These are phyloP conservation scores for Beta corolliflora DNA, from an alignment of 179 eudicot species.

Conservation along the genomic window DNA sequence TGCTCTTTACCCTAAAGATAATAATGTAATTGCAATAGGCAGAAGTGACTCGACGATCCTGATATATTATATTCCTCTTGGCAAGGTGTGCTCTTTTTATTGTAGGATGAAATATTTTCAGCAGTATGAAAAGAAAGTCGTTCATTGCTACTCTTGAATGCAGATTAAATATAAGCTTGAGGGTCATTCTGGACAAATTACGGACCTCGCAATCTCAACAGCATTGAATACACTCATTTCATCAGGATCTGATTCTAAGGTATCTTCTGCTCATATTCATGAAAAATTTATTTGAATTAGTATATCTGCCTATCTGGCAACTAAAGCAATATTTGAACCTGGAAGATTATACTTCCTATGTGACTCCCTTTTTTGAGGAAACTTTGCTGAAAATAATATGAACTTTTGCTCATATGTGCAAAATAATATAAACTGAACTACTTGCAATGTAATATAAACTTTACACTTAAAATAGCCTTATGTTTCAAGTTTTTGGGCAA, in stretches of 20 bases:
- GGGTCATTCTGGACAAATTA: constrained; percentile 39
- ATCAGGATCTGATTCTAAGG: constrained; percentile 47
- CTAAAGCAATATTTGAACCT: not conserved
- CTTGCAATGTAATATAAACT: too few species aligned
- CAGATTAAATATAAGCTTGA: constrained; percentile 35
- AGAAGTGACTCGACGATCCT: constrained; percentile 40
- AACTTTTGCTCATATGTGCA: too few species aligned
- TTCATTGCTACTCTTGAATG: not conserved
- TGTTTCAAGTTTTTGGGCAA: too few species aligned
- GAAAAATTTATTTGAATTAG: too few species aligned
- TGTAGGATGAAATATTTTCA: not conserved
- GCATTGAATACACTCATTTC: constrained; percentile 35
- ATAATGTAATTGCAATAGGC: constrained; percentile 49
- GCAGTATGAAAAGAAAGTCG: not conserved
- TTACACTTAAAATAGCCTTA: too few species aligned
- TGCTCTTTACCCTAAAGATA: constrained; percentile 40
- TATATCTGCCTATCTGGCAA: not conserved
- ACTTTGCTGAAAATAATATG: too few species aligned
- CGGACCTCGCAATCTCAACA: constrained; percentile 43
- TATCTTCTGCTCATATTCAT: not conserved
- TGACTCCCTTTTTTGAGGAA: not conserved
- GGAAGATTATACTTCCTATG: not conserved
- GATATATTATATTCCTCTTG: constrained; percentile 33
- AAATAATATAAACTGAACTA: too few species aligned
- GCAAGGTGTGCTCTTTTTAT: constrained; percentile 23